Conservation (phyloP, 1,139 yeast species). For the Diutina pseudorugosa region DNA sequence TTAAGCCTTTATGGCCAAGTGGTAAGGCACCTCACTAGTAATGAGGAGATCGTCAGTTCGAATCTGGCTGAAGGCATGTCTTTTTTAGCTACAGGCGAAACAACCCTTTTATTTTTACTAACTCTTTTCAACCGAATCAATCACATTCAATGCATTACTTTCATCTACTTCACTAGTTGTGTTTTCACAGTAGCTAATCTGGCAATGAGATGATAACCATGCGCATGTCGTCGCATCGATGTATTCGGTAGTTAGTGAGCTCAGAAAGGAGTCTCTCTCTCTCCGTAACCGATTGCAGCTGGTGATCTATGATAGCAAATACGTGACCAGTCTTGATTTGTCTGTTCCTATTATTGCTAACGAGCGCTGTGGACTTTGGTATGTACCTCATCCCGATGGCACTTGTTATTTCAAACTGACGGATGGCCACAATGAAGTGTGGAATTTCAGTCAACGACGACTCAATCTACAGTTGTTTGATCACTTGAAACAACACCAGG, state of each 20-base stretch:
- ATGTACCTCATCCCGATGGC: conserved; percentile 32
- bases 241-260: conserved; percentile 15
- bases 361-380: conserved; percentile 87
- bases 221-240: background rate
- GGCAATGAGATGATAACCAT: background rate
- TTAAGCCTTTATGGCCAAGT: conserved; percentile 38
- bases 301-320: conserved; percentile 45
- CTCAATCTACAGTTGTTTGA: conserved; percentile 61
- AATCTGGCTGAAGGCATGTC: conserved; percentile 70
- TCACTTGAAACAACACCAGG: conserved; percentile 25
- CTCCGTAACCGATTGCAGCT: conserved; percentile 58
- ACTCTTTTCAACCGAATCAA: too few relatives aligned
- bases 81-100: too few relatives aligned
- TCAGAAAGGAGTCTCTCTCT: conserved; percentile 43
- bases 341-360: conserved; percentile 47
- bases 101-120: too few relatives aligned
- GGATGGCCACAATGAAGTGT: conserved; percentile 75
- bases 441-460: conserved; percentile 67
- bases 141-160: too few relatives aligned
- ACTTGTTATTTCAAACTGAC: conserved; percentile 78
- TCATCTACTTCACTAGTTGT: too few relatives aligned
- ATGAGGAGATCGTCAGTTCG: conserved; percentile 87
- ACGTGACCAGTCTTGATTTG: conserved; percentile 12
- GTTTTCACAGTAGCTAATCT: too few relatives aligned
- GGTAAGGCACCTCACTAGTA: conserved; percentile 91